Percentiles rank a stretch among this genome's conserved stretches.
These are phyloP conservation scores for Byssothecium circinans DNA, from an alignment of 2,329 filamentous ascomycete genomes.

Conservation along the genomic window DNA sequence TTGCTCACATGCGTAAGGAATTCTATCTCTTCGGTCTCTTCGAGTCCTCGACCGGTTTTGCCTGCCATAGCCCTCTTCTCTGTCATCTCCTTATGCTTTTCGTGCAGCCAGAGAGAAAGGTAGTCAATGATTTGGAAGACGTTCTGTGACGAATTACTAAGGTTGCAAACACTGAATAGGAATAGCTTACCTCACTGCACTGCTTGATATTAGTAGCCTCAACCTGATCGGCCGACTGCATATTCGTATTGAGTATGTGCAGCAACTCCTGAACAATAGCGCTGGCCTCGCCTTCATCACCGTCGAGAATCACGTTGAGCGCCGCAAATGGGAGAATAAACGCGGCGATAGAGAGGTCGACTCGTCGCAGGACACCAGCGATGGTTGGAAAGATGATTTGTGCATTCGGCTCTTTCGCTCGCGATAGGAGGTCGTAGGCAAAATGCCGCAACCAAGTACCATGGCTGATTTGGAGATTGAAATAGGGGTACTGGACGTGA, in stretches of 20 bases:
- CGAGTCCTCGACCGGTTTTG: slow-evolving; percentile 47
- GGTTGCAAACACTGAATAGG: neutral
- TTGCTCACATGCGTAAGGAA: slow-evolving; percentile 59
- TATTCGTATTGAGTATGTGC: slow-evolving; percentile 68
- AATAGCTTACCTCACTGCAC: slow-evolving; percentile 76
- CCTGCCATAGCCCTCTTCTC: slow-evolving; percentile 47
- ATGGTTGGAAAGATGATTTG: slow-evolving; percentile 79
- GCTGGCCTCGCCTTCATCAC: slow-evolving; percentile 63
- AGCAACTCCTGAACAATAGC: slow-evolving; percentile 74
- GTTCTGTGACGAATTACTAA: slow-evolving; percentile 58
- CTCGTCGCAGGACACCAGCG: slow-evolving; percentile 78
- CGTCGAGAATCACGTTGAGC: slow-evolving; percentile 78
- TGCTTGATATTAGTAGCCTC: slow-evolving; percentile 76
- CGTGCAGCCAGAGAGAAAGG: slow-evolving; percentile 83
- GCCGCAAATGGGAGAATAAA: slow-evolving; percentile 88
- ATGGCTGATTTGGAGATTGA: slow-evolving; percentile 68
- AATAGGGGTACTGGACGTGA: slow-evolving; percentile 70
- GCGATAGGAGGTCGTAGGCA: slow-evolving; percentile 78
- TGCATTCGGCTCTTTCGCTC: slow-evolving; percentile 72
- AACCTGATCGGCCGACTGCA: slow-evolving; percentile 55
- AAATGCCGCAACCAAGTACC: slow-evolving; percentile 79
- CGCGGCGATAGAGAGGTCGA: slow-evolving; percentile 81
- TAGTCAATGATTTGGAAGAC: slow-evolving; percentile 93
- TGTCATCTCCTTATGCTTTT: slow-evolving; percentile 61
- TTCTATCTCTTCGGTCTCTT: slow-evolving; percentile 55